A percentile compares a stretch with the other conserved stretches of the same genome.
Conservation (phyloP, 225 moss, liverwort and hornwort species). For the Physcomitrium patens region DNA sequence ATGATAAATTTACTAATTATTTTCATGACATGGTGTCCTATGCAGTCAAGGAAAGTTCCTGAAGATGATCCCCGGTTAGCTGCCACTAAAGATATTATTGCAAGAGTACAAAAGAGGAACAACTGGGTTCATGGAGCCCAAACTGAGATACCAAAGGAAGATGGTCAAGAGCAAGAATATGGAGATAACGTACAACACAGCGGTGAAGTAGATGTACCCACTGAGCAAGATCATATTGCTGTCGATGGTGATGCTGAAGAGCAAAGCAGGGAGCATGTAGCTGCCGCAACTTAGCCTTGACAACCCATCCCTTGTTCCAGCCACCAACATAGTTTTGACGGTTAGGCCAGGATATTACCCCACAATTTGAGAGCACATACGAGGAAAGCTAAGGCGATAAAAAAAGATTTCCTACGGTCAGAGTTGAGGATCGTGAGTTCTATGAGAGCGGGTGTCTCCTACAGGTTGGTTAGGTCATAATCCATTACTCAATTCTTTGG, state of each 20-base stretch:
- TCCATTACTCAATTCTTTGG: neutral
- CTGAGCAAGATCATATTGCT: conserved; percentile 13
- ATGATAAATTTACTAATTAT: neutral
- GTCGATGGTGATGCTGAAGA: conserved; percentile 11
- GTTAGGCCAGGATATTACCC: conserved; percentile 4
- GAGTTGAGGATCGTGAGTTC: neutral
- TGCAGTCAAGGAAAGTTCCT: conserved; percentile 37
- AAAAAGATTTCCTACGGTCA: no score
- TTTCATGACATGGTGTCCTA: neutral
- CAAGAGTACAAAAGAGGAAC: conserved; percentile 22
- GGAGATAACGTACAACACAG: conserved; percentile 13
- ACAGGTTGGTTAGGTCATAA: conserved; percentile 6
- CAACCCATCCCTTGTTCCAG: neutral
- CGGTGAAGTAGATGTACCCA: conserved; percentile 20
- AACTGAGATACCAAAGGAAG: conserved; percentile 17
- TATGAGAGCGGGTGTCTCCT: neutral
- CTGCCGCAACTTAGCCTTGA: conserved; percentile 19
- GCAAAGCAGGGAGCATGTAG: conserved; percentile 7
- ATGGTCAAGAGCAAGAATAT: conserved; percentile 26
- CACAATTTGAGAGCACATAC: neutral
- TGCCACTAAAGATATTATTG: conserved; percentile 24
- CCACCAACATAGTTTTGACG: neutral
- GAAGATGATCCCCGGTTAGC: conserved; percentile 33
- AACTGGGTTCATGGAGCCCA: conserved; percentile 20
- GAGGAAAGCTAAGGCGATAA: conserved; percentile 12